Conservation (phyloP, 495 filamentous ascomycete genomes). For the Aspergillus ostianus region DNA sequence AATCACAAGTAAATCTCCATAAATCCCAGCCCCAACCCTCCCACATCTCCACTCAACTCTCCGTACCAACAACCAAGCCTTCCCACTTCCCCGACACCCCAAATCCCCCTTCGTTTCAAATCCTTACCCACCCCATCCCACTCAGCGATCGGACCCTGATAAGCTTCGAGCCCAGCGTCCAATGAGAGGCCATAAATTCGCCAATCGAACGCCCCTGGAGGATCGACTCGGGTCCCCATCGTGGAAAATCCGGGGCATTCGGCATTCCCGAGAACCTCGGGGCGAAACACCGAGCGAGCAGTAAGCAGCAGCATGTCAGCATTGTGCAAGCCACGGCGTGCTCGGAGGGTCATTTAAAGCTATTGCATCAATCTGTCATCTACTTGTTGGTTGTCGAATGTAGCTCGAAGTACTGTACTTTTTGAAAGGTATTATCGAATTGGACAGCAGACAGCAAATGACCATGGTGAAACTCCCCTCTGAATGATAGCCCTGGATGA, state of each 20-base stretch:
- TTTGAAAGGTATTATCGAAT: not conserved
- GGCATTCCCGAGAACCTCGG: not conserved
- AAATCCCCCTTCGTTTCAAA: too few relatives aligned
- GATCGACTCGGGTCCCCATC: conserved; percentile 1
- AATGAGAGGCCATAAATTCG: not conserved
- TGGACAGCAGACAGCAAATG: not conserved
- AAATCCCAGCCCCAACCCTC: too few relatives aligned
- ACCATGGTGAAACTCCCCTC: not conserved
- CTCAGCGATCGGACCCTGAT: not conserved
- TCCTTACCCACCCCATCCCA: too few relatives aligned
- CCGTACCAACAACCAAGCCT: too few relatives aligned
- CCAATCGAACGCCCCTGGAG: not conserved
- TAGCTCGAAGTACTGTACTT: not conserved
- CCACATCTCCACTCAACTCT: too few relatives aligned
- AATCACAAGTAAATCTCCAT: too few relatives aligned
- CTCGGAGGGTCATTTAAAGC: not conserved
- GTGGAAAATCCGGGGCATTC: conserved; percentile 11
- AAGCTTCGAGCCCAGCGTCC: not conserved
- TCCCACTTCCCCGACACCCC: too few relatives aligned
- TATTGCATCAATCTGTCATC: not conserved
- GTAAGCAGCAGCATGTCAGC: not conserved
- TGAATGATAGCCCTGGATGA: not conserved
- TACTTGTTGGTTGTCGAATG: not conserved
- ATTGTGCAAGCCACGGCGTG: not conserved
- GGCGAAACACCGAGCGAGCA: too few relatives aligned